Conservation (phyloP, 225 moss, liverwort and hornwort genomes). For the Pleurozium schreberi region DNA sequence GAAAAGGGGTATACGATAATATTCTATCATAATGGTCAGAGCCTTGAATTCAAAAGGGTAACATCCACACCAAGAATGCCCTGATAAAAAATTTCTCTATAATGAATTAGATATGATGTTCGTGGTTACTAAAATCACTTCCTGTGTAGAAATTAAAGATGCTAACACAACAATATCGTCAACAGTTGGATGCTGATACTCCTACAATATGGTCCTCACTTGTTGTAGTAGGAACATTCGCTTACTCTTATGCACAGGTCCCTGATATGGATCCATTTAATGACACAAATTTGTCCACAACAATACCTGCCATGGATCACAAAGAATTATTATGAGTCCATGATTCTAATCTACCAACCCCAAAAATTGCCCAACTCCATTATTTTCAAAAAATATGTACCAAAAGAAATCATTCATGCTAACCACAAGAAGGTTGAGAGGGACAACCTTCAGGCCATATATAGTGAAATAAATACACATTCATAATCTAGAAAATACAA, state of each 20-base stretch:
- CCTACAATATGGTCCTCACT: background rate
- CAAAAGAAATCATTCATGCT: background rate
- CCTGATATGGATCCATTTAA: background rate
- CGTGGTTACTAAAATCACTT: background rate
- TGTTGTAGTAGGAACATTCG: background rate
- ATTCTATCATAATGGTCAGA: background rate
- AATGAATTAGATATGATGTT: background rate
- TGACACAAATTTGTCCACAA: background rate
- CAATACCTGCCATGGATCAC: background rate
- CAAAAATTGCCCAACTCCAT: background rate
- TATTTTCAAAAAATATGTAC: too few relatives aligned
- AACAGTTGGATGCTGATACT: background rate
- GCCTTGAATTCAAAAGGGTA: background rate
- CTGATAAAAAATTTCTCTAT: background rate
- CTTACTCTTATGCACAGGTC: too few relatives aligned
- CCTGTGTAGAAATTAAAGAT: background rate
- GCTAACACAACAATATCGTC: background rate
- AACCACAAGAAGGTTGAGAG: background rate
- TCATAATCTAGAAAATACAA: background rate
- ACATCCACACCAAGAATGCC: slow-evolving; percentile 1
- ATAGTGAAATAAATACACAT: background rate
- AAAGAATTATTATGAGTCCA: background rate
- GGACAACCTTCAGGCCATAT: background rate
- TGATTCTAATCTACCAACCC: background rate
- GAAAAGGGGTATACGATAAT: background rate